These are phyloP conservation scores for Hypoxylon rickii DNA, from an alignment of 495 filamentous ascomycete species.

Conservation along the genomic window DNA sequence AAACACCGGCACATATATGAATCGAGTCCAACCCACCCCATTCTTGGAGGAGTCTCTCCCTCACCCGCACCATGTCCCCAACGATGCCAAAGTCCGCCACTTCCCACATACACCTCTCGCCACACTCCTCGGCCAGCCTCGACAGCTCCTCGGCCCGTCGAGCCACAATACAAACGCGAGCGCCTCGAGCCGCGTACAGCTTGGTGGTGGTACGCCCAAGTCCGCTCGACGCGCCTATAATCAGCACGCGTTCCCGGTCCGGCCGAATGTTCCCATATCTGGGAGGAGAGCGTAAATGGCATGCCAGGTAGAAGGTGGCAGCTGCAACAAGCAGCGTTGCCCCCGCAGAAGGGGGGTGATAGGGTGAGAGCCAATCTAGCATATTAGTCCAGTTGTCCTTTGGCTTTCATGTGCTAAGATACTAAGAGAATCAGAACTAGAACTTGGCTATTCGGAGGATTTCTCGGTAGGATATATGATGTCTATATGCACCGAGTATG, in stretches of 20 bases:
- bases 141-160: conserved; percentile 29
- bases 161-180: conserved; percentile 34
- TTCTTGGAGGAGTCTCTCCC: conserved; percentile 18
- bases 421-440: too few species aligned
- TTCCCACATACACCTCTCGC: conserved; percentile 28
- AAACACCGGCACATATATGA: conserved; percentile 37
- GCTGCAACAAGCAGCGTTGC: not conserved
- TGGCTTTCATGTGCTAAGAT: too few species aligned
- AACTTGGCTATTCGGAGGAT: not conserved
- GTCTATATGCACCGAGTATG: too few species aligned
- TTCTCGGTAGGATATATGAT: too few species aligned
- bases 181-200: conserved; percentile 33
- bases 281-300: not conserved
- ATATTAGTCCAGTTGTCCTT: too few species aligned
- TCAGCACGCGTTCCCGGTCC: conserved; percentile 34
- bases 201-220: conserved; percentile 33
- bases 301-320: conserved; percentile 6
- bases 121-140: conserved; percentile 31
- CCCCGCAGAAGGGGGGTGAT: not conserved
- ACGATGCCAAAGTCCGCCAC: conserved; percentile 32
- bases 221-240: conserved; percentile 40
- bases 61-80: conserved; percentile 31
- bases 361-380: conserved; percentile 1
- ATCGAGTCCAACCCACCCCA: conserved; percentile 39
- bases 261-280: conserved; percentile 13